Conservation (phyloP, 2,329 filamentous ascomycete species). For the Cercospora nicotianae region DNA sequence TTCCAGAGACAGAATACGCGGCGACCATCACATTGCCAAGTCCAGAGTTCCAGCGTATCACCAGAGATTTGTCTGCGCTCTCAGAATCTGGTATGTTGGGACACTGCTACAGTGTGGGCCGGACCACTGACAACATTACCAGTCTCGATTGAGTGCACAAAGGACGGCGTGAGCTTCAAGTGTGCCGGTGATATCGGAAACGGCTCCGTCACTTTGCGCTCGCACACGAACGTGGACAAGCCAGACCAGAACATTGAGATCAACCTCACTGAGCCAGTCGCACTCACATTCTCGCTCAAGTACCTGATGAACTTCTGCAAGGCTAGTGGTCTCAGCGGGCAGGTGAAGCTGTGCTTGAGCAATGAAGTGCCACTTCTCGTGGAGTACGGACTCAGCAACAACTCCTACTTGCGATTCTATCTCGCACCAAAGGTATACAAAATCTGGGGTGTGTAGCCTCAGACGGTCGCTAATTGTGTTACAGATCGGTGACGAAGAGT, state of each 20-base stretch:
- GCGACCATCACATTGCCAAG: conserved; percentile 88
- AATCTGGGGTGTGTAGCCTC: not conserved
- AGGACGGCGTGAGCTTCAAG: conserved; percentile 95
- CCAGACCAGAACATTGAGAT: conserved; percentile 83
- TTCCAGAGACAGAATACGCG: conserved; percentile 97
- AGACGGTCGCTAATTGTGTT: not conserved
- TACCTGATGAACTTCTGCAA: conserved; percentile 99
- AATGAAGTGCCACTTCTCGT: conserved; percentile 95
- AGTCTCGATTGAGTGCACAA: conserved; percentile 95
- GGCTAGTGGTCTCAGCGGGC: conserved; percentile 76
- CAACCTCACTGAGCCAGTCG: conserved; percentile 85
- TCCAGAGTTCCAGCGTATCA: conserved; percentile 90
- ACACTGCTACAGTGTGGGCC: not conserved
- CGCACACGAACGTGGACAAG: conserved; percentile 87
- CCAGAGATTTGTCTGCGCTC: conserved; percentile 84
- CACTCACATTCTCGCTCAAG: conserved; percentile 96
- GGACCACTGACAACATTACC: conserved; percentile 30
- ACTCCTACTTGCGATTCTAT: conserved; percentile 94
- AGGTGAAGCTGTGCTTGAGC: conserved; percentile 90
- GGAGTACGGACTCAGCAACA: conserved; percentile 79
- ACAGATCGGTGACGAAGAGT: conserved; percentile 71
- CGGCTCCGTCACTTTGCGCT: conserved; percentile 86
- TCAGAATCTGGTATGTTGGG: conserved; percentile 82
- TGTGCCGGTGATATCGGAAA: conserved; percentile 95
- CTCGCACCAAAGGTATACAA: conserved; percentile 86